Percentiles rank a stretch among this genome's conserved stretches.
These are phyloP conservation scores for Hyphopichia homilentoma DNA, from an alignment of 805 yeast species.

Conservation along the genomic window DNA sequence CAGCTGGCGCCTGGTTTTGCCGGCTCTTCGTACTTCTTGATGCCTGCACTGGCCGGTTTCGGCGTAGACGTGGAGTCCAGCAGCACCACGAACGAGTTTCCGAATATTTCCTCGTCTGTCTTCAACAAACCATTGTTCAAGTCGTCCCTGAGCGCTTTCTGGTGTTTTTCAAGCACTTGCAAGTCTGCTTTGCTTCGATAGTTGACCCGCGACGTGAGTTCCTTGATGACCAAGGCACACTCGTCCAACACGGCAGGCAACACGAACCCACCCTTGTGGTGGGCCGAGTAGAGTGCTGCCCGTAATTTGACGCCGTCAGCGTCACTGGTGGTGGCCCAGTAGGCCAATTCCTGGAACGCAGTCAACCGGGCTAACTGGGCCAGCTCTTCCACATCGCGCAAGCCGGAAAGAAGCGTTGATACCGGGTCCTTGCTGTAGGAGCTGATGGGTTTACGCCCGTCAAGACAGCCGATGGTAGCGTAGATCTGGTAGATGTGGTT, in stretches of 20 bases:
- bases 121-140: constrained; percentile 6
- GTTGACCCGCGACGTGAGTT: constrained; percentile 42
- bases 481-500: constrained; percentile 62
- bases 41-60: neutral
- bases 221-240: constrained; percentile 52
- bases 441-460: constrained; percentile 60
- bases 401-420: constrained; percentile 60
- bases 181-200: constrained; percentile 28
- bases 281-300: constrained; percentile 49
- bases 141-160: constrained; percentile 14
- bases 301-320: constrained; percentile 42
- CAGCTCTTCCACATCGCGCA: constrained; percentile 45
- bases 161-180: constrained; percentile 20
- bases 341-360: constrained; percentile 75
- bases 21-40: constrained; percentile 6
- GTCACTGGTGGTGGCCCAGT: constrained; percentile 50
- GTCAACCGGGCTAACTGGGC: constrained; percentile 44
- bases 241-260: constrained; percentile 64
- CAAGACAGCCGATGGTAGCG: constrained; percentile 68
- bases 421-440: constrained; percentile 58
- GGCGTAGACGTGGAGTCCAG: neutral
- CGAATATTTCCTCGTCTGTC: constrained; percentile 26
- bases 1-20: constrained; percentile 1
- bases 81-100: constrained; percentile 17
- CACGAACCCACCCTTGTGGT: constrained; percentile 39